A percentile compares a stretch with the other conserved stretches of the same genome.
Evolutionary conservation across 164 flowering plant species (phyloP).

Genomic region (Cinnamomum chago): DNA sequence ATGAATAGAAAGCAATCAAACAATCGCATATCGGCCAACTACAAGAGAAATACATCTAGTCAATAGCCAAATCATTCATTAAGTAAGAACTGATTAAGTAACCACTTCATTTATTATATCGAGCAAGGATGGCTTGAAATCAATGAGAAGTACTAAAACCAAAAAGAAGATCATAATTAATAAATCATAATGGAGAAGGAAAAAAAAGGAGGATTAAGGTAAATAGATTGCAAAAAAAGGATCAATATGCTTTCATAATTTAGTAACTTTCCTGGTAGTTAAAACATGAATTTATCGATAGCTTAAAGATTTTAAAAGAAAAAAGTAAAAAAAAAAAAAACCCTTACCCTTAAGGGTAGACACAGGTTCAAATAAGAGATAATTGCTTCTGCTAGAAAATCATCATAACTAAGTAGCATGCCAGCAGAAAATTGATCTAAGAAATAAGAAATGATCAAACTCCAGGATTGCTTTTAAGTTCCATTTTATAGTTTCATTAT

Average conservation of each 20-base stretch:
- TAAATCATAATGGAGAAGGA: too few species aligned
- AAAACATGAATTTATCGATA: too few species aligned
- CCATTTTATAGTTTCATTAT: neutral
- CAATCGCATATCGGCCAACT: constrained; percentile 99
- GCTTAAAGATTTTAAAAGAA: too few species aligned
- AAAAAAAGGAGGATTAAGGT: too few species aligned
- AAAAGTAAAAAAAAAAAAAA: too few species aligned
- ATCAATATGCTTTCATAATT: too few species aligned
- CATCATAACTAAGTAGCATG: neutral
- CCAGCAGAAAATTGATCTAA: neutral
- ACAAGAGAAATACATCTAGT: constrained; percentile 25
- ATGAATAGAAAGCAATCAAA: constrained; percentile 92
- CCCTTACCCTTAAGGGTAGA: too few species aligned
- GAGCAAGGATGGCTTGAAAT: neutral
- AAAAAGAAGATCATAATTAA: too few species aligned
- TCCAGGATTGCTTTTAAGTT: neutral
- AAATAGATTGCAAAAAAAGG: too few species aligned
- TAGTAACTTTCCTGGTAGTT: too few species aligned
- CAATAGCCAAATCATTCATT: constrained; percentile 2
- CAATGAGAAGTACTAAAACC: neutral
- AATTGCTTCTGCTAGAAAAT: too few species aligned
- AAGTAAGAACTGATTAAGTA: neutral
- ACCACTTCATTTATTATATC: neutral
- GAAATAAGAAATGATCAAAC: neutral
- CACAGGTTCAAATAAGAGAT: too few species aligned